A percentile compares a stretch with the other conserved stretches of the same genome.
These are phyloP conservation scores for Polychaeton citri DNA, from an alignment of 2,329 filamentous ascomycete genomes.

Conservation along the genomic window DNA sequence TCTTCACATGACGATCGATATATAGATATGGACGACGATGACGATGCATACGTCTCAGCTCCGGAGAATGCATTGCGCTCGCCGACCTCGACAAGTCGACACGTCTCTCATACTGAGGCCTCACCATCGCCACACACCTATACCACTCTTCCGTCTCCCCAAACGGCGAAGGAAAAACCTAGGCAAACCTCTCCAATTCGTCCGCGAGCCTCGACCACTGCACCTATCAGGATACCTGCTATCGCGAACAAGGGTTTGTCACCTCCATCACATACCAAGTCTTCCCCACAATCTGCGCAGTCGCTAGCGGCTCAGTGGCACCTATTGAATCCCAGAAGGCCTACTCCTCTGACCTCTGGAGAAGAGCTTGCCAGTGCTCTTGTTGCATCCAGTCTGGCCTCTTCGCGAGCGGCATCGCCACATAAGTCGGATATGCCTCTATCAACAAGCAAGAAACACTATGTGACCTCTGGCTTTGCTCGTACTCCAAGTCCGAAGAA, in stretches of 20 bases:
- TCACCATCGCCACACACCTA: not conserved
- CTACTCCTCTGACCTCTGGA: slow-evolving; percentile 40
- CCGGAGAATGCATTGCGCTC: slow-evolving; percentile 8
- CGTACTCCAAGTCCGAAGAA: slow-evolving; percentile 31
- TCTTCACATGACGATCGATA: not conserved
- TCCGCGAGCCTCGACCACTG: no score
- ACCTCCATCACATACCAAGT: not conserved
- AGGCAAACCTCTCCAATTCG: no score
- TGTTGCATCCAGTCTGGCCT: slow-evolving; percentile 59
- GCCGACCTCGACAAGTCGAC: slow-evolving; percentile 1
- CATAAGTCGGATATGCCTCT: slow-evolving; percentile 26
- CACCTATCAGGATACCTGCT: no score
- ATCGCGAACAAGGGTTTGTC: not conserved
- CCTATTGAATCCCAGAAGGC: slow-evolving; percentile 21
- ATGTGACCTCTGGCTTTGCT: slow-evolving; percentile 16
- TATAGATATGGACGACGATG: slow-evolving; percentile 2
- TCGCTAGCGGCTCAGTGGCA: slow-evolving; percentile 21
- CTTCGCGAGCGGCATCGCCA: slow-evolving; percentile 29
- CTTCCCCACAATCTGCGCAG: not conserved
- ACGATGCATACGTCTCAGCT: slow-evolving; percentile 10
- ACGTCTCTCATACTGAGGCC: not conserved
- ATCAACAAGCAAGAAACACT: slow-evolving; percentile 16
- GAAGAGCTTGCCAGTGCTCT: slow-evolving; percentile 61
- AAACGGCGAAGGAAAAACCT: no score
- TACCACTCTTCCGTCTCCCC: not conserved